phyloP scores from a whole-genome alignment of 768 basidiomycete genomes.

The Hygrocybe punicea region DNA sequence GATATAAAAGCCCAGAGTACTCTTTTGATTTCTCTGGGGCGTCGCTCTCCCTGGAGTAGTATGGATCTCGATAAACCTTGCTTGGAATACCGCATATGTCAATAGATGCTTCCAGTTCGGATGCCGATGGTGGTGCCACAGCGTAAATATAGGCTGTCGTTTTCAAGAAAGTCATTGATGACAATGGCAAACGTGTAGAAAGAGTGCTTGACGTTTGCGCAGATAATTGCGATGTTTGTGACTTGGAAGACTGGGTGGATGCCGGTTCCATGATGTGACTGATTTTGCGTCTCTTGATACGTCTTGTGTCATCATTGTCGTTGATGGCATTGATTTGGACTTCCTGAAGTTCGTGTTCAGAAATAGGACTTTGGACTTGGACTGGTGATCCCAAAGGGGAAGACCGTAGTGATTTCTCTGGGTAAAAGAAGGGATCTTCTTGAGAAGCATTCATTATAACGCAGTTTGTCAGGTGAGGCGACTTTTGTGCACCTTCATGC shows the following conservation, averaged over 20 bases:
- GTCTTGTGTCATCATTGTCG: neutral
- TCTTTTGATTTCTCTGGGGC: constrained; percentile 65
- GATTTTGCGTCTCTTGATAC: constrained; percentile 18
- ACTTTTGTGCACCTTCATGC: neutral
- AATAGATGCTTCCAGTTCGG: constrained; percentile 45
- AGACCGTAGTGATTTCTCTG: neutral
- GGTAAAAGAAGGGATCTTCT: neutral
- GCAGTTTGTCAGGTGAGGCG: too few species aligned
- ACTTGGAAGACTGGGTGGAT: neutral
- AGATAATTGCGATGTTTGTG: neutral
- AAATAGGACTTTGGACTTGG: neutral
- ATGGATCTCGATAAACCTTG: constrained; percentile 72
- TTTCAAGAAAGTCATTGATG: constrained; percentile 22
- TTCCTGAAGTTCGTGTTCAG: neutral
- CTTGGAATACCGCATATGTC: constrained; percentile 48
- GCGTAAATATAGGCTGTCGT: constrained; percentile 48
- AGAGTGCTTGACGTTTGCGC: neutral
- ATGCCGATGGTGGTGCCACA: constrained; percentile 47
- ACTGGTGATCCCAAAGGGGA: neutral
- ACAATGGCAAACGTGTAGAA: constrained; percentile 9
- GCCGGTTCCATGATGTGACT: neutral
- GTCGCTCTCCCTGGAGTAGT: constrained; percentile 72
- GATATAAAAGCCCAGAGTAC: constrained; percentile 77
- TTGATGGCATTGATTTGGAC: neutral
- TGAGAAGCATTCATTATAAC: neutral